Evolutionary conservation across 345 rosid species (phyloP).

Genomic region (Heritiera littoralis): DNA sequence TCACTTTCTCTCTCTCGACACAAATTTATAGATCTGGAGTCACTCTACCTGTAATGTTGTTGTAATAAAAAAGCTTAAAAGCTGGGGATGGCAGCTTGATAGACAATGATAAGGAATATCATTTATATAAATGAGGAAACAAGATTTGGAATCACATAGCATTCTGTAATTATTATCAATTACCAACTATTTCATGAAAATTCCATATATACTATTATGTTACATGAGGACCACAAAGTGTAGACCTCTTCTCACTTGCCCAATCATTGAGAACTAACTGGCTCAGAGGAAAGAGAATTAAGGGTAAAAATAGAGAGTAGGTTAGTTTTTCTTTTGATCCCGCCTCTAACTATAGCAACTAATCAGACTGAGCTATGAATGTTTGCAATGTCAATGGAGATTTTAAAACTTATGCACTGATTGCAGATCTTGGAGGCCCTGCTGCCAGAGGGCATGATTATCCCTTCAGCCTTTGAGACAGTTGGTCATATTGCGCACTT

Average conservation of each 20-base stretch:
- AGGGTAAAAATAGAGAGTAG: background rate
- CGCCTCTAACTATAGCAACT: background rate
- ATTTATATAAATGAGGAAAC: background rate
- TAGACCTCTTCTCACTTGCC: background rate
- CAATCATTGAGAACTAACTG: background rate
- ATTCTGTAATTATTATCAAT: background rate
- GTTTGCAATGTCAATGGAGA: conserved; percentile 15
- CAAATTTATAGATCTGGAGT: background rate
- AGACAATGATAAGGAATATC: background rate
- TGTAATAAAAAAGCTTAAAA: background rate
- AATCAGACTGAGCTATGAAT: background rate
- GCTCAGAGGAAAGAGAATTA: background rate
- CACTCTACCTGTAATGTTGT: background rate
- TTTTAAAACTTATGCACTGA: conserved; percentile 13
- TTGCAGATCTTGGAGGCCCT: conserved; percentile 80
- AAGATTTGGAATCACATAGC: background rate
- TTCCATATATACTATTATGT: background rate
- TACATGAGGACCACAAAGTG: background rate
- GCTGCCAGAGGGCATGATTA: conserved; percentile 65
- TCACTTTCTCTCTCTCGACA: background rate
- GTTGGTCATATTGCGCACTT: conserved; percentile 89
- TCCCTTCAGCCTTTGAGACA: conserved; percentile 91
- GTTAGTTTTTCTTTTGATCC: conserved; percentile 6
- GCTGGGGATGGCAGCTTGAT: background rate
- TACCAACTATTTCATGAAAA: background rate